These are phyloP conservation scores for Torulaspora indica DNA, from an alignment of 805 yeast genomes.

Conservation along the genomic window DNA sequence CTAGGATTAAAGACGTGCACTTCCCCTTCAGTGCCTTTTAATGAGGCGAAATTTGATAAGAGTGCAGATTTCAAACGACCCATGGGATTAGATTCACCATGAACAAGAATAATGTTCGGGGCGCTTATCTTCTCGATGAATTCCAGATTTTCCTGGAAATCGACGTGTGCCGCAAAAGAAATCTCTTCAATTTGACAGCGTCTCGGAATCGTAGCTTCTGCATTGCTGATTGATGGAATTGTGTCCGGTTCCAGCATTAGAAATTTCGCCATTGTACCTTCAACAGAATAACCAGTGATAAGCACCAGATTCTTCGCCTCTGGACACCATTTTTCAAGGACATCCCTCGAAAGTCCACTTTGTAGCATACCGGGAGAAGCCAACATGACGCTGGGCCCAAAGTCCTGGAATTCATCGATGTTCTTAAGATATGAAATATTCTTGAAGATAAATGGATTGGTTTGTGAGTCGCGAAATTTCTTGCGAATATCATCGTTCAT, in stretches of 20 bases:
- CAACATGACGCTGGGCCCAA: constrained; percentile 92
- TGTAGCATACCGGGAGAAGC: constrained; percentile 99
- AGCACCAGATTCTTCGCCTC: constrained; percentile 85
- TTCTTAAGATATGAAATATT: constrained; percentile 74
- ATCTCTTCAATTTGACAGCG: constrained; percentile 85
- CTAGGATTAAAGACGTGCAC: constrained; percentile 88
- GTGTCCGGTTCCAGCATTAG: constrained; percentile 82
- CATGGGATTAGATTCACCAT: constrained; percentile 98
- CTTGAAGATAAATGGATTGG: constrained; percentile 88
- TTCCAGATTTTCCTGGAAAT: constrained; percentile 85
- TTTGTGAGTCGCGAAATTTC: constrained; percentile 67
- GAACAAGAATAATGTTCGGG: constrained; percentile 80
- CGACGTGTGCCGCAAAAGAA: constrained; percentile 99
- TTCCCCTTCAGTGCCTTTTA: constrained; percentile 83
- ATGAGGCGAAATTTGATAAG: constrained; percentile 73
- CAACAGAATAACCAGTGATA: constrained; percentile 95
- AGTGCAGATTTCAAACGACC: constrained; percentile 93
- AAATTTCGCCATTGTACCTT: constrained; percentile 95
- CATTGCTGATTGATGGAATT: constrained; percentile 78
- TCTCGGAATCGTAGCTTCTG: constrained; percentile 81
- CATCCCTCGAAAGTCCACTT: constrained; percentile 87
- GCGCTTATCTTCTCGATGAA: constrained; percentile 89
- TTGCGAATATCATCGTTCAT: constrained; percentile 89
- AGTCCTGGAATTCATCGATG: constrained; percentile 81
- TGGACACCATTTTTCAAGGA: constrained; percentile 95